A percentile compares a stretch with the other conserved stretches of the same genome.
phyloP scores from a whole-genome alignment of 768 basidiomycete genomes.

The Mycena olivaceomarginata region DNA sequence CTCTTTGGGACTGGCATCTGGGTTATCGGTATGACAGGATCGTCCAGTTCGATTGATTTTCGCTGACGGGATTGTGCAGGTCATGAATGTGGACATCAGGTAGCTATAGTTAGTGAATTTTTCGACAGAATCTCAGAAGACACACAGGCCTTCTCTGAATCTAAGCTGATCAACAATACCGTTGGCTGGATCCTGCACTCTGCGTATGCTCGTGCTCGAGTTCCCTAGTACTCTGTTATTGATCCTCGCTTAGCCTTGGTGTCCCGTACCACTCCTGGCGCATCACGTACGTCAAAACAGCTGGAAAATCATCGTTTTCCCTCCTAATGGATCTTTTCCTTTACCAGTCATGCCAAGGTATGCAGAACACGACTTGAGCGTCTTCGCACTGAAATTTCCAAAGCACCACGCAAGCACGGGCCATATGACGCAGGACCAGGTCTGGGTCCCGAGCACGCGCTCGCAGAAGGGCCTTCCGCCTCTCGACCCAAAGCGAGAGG shows the following conservation, averaged over 20 bases:
- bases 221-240: constrained; percentile 47
- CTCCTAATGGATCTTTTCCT: background rate
- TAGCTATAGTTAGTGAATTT: background rate
- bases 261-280: constrained; percentile 99
- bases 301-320: background rate
- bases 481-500: constrained; percentile 80
- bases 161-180: constrained; percentile 92
- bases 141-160: constrained; percentile 87
- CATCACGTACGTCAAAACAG: constrained; percentile 80
- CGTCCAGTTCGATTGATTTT: background rate
- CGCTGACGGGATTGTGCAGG: constrained; percentile 57
- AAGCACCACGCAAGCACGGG: constrained; percentile 97
- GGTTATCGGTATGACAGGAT: constrained; percentile 29
- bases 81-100: constrained; percentile 98
- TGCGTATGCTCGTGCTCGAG: constrained; percentile 66
- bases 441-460: constrained; percentile 94
- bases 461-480: constrained; percentile 78
- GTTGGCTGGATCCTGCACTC: constrained; percentile 97
- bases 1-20: constrained; percentile 95
- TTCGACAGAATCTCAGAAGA: too few species aligned
- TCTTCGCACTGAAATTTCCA: constrained; percentile 41
- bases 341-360: constrained; percentile 66
- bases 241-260: constrained; percentile 74
- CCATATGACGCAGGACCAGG: constrained; percentile 96
- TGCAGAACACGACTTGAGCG: background rate